Base-by-base conservation (phyloP, 345 rosid genomes). In the Heritiera littoralis region DNA sequence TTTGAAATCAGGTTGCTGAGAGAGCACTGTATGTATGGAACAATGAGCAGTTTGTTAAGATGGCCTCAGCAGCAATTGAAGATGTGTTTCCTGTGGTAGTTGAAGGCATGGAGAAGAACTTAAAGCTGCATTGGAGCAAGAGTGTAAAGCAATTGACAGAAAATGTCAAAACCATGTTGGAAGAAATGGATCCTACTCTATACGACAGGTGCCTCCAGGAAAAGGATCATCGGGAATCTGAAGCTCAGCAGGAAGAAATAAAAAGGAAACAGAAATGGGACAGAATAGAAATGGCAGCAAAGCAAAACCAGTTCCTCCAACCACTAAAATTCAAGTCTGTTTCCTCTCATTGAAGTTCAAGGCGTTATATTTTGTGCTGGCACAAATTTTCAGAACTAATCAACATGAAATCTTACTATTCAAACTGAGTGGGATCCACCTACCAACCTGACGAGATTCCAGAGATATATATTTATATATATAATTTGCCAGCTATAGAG, bases 21-120 rank as follows among this genome's bases (percentile, higher is more conserved):
- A 84, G 93, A 6, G 92, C 95, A 3, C 80, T 90, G 1, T 86
- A 89, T 55, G 69, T 89, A 45, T 89, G 91, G 93, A 90, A 90
- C 89, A 90, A 87, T 6, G 92, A 90, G 78, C 84, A 80, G 51
- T 87, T 92, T 64, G 91, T 90, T 80, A 90, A 89, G 83, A 86
- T 90, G 93, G 90, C 84, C 72, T 56, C 80, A 13, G 12, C 83
- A 45, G 86, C 89, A 5, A 81, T 81, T 35, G 87, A 92, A 56
- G 91, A 92, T 11, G 90, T 89, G 77, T 86, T 90, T 64, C 90
- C 91, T 0, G 83, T 89, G 43, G 82, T 87, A 13, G 87, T 90
- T 18, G 87, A 87, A 85, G 89, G 89, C 40, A 72, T 91, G 88
- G 92, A 90, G 82, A 86, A 64, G 86, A 91, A 91, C 79, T 79